Evolutionary conservation across 331 rosid genomes (phyloP).

Genomic region (Acacia pycnantha): DNA sequence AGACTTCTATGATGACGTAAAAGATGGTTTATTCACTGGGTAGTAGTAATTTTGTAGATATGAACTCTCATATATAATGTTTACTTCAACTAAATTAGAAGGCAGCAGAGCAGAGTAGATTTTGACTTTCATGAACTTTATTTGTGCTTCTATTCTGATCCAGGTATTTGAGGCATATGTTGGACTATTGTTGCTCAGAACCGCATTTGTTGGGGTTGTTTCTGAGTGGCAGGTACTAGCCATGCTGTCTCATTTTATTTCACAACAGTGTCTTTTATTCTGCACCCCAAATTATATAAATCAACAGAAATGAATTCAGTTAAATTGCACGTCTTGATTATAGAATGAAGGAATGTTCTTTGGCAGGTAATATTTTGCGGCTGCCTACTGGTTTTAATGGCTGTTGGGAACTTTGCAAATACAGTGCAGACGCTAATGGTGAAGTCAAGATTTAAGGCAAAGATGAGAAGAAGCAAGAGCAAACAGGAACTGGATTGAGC

Average conservation of each 20-base stretch:
- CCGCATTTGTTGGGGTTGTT: conserved; percentile 64
- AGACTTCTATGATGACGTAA: background rate
- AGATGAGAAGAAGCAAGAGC: conserved; percentile 91
- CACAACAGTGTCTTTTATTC: background rate
- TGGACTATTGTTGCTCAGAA: conserved; percentile 73
- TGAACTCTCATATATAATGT: background rate
- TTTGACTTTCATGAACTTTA: background rate
- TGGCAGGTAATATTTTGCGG: conserved; percentile 89
- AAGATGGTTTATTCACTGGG: background rate
- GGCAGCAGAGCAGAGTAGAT: background rate
- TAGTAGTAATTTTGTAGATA: background rate
- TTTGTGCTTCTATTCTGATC: conserved; percentile 29
- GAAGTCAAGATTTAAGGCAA: conserved; percentile 94
- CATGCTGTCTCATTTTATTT: conserved; percentile 19
- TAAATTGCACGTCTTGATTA: conserved; percentile 1
- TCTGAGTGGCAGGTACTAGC: conserved; percentile 96
- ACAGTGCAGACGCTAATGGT: conserved; percentile 83
- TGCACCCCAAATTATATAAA: background rate
- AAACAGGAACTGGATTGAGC: conserved; percentile 70
- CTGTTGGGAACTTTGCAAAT: conserved; percentile 84
- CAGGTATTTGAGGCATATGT: conserved; percentile 96
- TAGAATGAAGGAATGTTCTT: conserved; percentile 27
- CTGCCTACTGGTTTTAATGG: conserved; percentile 83
- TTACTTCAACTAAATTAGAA: background rate
- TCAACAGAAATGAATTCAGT: background rate